These are phyloP conservation scores for Arthrobotrys musiformis DNA, from an alignment of 2,329 filamentous ascomycete species.

Conservation along the genomic window DNA sequence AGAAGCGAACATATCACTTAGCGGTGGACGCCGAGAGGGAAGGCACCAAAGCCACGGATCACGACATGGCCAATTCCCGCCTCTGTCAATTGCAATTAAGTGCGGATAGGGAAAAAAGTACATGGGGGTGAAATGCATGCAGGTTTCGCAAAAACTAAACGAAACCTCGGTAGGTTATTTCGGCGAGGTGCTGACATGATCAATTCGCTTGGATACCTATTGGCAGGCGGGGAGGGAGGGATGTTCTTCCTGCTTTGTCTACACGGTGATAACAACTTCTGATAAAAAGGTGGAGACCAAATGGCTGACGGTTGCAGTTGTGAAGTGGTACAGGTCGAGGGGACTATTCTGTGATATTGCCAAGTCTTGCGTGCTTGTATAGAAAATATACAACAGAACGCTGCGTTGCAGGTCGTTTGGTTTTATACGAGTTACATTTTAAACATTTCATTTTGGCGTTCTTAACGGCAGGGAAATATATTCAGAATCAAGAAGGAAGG, in stretches of 20 bases:
- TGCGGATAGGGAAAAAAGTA: background rate
- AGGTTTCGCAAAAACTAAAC: constrained; percentile 28
- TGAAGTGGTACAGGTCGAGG: background rate
- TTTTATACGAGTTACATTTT: constrained; percentile 18
- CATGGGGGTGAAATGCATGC: constrained; percentile 8
- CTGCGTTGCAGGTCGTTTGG: constrained; percentile 25
- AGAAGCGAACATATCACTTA: constrained; percentile 7
- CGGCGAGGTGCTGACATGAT: constrained; percentile 19
- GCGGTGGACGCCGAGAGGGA: background rate
- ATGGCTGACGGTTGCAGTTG: background rate
- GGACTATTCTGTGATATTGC: constrained; percentile 52
- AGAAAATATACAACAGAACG: constrained; percentile 22
- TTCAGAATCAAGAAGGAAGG: constrained; percentile 19
- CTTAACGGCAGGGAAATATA: constrained; percentile 14
- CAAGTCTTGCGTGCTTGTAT: constrained; percentile 51
- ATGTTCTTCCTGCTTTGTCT: background rate
- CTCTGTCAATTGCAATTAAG: background rate
- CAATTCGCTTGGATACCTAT: background rate
- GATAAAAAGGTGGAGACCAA: constrained; percentile 18
- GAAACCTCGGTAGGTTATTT: constrained; percentile 42
- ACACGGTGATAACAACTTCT: constrained; percentile 1
- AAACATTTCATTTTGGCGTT: too few species aligned
- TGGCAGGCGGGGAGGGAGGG: too few species aligned
- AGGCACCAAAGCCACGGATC: constrained; percentile 30
- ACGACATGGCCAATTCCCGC: constrained; percentile 33